Percentiles rank a stretch among this genome's conserved stretches.
Conservation (phyloP, 208 protist species). For the Tetramitus jugosus region DNA sequence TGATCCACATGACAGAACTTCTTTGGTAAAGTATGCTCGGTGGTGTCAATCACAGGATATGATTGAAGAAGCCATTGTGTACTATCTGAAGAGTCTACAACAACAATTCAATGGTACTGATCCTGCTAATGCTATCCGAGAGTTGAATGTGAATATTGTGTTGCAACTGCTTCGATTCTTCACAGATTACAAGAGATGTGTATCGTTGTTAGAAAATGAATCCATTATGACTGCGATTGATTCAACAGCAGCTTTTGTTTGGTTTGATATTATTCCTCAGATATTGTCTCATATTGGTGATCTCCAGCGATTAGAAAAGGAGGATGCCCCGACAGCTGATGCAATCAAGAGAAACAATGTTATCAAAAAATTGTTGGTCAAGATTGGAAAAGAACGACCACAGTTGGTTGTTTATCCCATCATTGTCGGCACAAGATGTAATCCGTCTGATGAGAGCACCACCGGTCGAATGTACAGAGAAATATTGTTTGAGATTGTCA, state of each 20-base stretch:
- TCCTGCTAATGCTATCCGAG: background rate
- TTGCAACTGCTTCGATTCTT: background rate
- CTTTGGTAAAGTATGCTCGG: too few species aligned
- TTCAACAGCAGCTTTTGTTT: background rate
- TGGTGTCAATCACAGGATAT: too few species aligned
- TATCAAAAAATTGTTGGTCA: slow-evolving; percentile 25
- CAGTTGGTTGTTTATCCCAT: slow-evolving; percentile 40
- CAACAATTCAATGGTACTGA: background rate
- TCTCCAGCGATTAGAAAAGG: too few species aligned
- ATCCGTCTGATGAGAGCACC: background rate
- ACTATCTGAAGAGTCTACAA: too few species aligned
- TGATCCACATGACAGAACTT: too few species aligned
- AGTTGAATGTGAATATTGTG: background rate
- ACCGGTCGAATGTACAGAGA: too few species aligned
- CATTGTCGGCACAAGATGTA: slow-evolving; percentile 20
- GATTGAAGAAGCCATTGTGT: too few species aligned
- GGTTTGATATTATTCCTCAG: slow-evolving; percentile 38
- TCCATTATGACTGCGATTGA: slow-evolving; percentile 8
- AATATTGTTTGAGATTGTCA: too few species aligned
- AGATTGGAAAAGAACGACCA: slow-evolving; percentile 22
- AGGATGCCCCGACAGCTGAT: too few species aligned
- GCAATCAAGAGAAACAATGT: background rate
- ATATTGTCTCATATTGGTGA: slow-evolving; percentile 39
- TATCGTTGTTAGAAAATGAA: background rate
- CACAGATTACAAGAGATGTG: background rate